A percentile compares a stretch with the other conserved stretches of the same genome.
These are phyloP conservation scores for Cytidiella melzeri DNA, from an alignment of 768 basidiomycete species.

Conservation along the genomic window DNA sequence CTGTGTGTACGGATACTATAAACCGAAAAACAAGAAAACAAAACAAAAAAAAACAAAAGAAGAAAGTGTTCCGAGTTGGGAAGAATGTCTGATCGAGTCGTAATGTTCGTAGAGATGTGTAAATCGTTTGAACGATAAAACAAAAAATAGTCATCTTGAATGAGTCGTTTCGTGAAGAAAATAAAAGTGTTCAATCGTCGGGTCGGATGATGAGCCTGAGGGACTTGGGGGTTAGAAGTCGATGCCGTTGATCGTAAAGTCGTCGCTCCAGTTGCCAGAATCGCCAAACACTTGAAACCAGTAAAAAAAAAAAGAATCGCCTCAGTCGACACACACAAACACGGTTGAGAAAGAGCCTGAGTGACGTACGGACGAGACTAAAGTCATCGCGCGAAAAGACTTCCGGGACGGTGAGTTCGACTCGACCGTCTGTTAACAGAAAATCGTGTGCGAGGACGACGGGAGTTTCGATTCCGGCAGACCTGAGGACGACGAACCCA, in stretches of 20 bases:
- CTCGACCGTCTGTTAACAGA: conserved; percentile 29
- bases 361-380: conserved; percentile 37
- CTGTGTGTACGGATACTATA: too few relatives aligned
- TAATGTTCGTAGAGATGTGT: too few relatives aligned
- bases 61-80: too few relatives aligned
- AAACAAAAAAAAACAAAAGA: too few relatives aligned
- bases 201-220: too few relatives aligned
- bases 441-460: conserved; percentile 30
- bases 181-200: too few relatives aligned
- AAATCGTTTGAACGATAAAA: too few relatives aligned
- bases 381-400: conserved; percentile 29
- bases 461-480: conserved; percentile 23
- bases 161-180: too few relatives aligned
- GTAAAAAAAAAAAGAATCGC: not conserved
- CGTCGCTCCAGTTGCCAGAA: conserved; percentile 37
- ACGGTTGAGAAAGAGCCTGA: not conserved
- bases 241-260: conserved; percentile 28
- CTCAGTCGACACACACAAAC: not conserved
- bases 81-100: too few relatives aligned
- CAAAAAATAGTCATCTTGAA: too few relatives aligned
- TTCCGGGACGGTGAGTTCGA: conserved; percentile 33
- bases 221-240: too few relatives aligned
- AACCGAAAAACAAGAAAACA: too few relatives aligned
- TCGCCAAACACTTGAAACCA: conserved; percentile 38
- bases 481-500: conserved; percentile 21